phyloP scores from a whole-genome alignment of 2,329 filamentous ascomycete genomes.

The Chaetomium globosum region DNA sequence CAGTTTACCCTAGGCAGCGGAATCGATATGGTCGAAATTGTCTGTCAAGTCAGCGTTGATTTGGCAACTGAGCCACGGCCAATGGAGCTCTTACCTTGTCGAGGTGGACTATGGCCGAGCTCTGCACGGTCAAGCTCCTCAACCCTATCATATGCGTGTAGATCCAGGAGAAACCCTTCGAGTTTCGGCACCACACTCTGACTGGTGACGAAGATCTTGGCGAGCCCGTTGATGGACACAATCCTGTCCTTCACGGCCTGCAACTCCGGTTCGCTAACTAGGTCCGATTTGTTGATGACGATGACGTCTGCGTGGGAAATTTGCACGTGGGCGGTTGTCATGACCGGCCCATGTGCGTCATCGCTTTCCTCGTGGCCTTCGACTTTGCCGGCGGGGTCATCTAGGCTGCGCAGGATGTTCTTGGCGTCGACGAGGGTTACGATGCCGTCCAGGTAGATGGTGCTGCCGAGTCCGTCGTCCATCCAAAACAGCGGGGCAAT shows the following conservation, averaged over 20 bases:
- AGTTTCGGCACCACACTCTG: conserved; percentile 78
- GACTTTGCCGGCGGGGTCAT: conserved; percentile 65
- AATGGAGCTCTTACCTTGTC: conserved; percentile 68
- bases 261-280: conserved; percentile 73
- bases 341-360: conserved; percentile 61
- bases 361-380: conserved; percentile 56
- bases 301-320: conserved; percentile 96
- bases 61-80: neutral
- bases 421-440: conserved; percentile 95
- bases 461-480: conserved; percentile 90
- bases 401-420: conserved; percentile 80
- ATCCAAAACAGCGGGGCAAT: conserved; percentile 97
- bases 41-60: conserved; percentile 51
- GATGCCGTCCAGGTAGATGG: conserved; percentile 95
- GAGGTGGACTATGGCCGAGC: conserved; percentile 87
- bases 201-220: conserved; percentile 79
- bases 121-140: conserved; percentile 68
- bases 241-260: conserved; percentile 70
- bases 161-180: conserved; percentile 82
- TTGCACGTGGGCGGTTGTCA: conserved; percentile 93
- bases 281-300: conserved; percentile 89
- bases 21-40: conserved; percentile 81
- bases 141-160: conserved; percentile 90
- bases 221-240: conserved; percentile 83
- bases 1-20: conserved; percentile 61